Percentiles rank a stretch among this genome's conserved stretches.
phyloP scores from a whole-genome alignment of 768 basidiomycete species.

The Jaapia argillacea region DNA sequence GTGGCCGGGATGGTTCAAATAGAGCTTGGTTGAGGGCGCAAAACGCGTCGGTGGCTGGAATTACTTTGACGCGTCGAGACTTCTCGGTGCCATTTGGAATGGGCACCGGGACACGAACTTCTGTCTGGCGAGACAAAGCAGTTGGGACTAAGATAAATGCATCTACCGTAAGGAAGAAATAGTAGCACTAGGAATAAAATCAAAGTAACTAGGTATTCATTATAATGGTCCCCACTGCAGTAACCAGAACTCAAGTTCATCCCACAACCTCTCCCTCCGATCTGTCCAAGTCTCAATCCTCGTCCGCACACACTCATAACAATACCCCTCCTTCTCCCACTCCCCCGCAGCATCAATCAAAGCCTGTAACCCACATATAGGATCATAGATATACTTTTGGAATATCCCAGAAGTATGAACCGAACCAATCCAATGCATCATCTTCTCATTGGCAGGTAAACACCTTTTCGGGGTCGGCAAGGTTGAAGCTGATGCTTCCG shows the following conservation, averaged over 20 bases:
- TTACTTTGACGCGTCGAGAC: too few species aligned
- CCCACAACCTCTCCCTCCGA: conserved; percentile 22
- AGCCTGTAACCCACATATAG: conserved; percentile 23
- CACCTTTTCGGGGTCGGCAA: conserved; percentile 2
- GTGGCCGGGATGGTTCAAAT: too few species aligned
- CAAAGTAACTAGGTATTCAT: too few species aligned
- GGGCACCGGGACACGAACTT: too few species aligned
- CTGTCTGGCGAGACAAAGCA: too few species aligned
- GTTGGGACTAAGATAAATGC: too few species aligned
- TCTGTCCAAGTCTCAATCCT: conserved; percentile 19
- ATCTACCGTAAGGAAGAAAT: too few species aligned
- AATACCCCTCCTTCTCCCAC: conserved; percentile 22
- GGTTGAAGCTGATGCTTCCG: neutral
- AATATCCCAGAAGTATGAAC: conserved; percentile 16
- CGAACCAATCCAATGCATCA: conserved; percentile 7
- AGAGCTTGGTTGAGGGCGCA: too few species aligned
- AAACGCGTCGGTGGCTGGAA: too few species aligned
- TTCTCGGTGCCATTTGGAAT: too few species aligned
- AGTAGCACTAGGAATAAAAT: too few species aligned
- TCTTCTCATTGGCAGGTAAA: conserved; percentile 11
- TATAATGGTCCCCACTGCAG: too few species aligned
- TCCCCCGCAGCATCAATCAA: conserved; percentile 19
- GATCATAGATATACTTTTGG: conserved; percentile 21
- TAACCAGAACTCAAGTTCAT: conserved; percentile 19
- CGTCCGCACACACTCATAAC: conserved; percentile 21